Base-by-base conservation (phyloP, 768 basidiomycete genomes). In the Pholiota molesta region DNA sequence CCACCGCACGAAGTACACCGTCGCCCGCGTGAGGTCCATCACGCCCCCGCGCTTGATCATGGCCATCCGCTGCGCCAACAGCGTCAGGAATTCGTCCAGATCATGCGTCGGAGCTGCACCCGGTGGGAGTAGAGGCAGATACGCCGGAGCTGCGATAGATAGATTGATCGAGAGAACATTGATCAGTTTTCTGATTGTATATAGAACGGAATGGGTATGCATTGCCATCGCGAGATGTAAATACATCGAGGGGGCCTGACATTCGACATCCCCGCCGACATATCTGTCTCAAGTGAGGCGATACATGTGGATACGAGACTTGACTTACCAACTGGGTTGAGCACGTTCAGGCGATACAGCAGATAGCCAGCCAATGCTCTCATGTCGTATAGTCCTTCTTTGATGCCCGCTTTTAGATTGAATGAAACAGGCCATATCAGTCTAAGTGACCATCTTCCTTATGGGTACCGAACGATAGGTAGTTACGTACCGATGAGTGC, bases 301-400 rank as follows among this genome's bases (percentile, higher is more conserved):
- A 26, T 53, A 57, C 63, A 54, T 56, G 51, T 11, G 59, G 47
- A 49, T 49, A 47, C 53, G 62, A 62, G 57, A 62, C 35, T 37
- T 37, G 54, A 81, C 88, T 73, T 71, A 94, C 92, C 77, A 33
- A 81, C 75, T 26, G 90, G 89, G 74, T 93, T 84, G 60, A 94
- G 79, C 44, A 90, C 75, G 74, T 94, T 96, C 63, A 98, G 78
- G 64, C 91, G 82, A 73, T 92, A 95, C 28, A 97, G 74, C 29
- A 98, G 80, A 79, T 97, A 99, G 54, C 91, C 84, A 31, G 92
- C 93, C 49, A 97, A 81, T 2, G 89, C 81, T 73, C 97, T 92
- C 63, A 86, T 81, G 73, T 95, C 92, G 72, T 96, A 95, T 61
- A 97, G 73, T 23, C 91, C 88, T 79, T 95, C 94, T 75, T 97